These are phyloP conservation scores for Plectosphaerella plurivora DNA, from an alignment of 2,329 filamentous ascomycete genomes.

Conservation along the genomic window DNA sequence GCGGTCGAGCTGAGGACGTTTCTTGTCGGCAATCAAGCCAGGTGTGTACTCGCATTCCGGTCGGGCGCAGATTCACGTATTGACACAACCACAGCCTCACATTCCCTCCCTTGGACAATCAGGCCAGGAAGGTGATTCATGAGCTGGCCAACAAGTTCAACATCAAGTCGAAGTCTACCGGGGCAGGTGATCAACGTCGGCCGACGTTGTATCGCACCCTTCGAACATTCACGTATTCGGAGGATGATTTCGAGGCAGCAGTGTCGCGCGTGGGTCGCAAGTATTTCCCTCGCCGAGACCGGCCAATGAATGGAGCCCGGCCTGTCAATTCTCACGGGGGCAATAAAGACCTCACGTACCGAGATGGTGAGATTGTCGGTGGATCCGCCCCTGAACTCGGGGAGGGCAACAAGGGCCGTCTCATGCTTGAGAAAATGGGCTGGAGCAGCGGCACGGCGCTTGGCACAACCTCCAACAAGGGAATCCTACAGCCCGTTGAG, in stretches of 20 bases:
- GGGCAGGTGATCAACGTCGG: slow-evolving; percentile 67
- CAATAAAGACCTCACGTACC: slow-evolving; percentile 51
- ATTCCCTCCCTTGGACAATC: slow-evolving; percentile 80
- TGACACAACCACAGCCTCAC: slow-evolving; percentile 47
- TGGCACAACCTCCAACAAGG: slow-evolving; percentile 78
- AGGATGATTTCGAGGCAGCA: slow-evolving; percentile 46
- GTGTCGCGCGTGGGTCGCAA: slow-evolving; percentile 43
- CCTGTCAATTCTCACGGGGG: slow-evolving; percentile 16
- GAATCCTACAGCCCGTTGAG: slow-evolving; percentile 78
- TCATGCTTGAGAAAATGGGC: slow-evolving; percentile 95
- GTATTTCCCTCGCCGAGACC: slow-evolving; percentile 52
- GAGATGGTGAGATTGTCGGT: slow-evolving; percentile 85
- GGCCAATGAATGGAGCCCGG: slow-evolving; percentile 1
- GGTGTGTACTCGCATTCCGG: background rate
- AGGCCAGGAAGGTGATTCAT: slow-evolving; percentile 74
- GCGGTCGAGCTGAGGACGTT: slow-evolving; percentile 70
- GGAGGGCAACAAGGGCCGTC: slow-evolving; percentile 74
- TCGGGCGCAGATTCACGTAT: background rate
- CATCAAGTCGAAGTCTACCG: slow-evolving; percentile 79
- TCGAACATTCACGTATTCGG: slow-evolving; percentile 57
- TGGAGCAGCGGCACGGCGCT: slow-evolving; percentile 86
- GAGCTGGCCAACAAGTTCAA: slow-evolving; percentile 70
- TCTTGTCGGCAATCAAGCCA: slow-evolving; percentile 45
- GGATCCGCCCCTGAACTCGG: slow-evolving; percentile 80
- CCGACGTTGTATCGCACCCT: slow-evolving; percentile 73